Evolutionary conservation across 768 basidiomycete genomes (phyloP).

Genomic region (Phaffia australis): DNA sequence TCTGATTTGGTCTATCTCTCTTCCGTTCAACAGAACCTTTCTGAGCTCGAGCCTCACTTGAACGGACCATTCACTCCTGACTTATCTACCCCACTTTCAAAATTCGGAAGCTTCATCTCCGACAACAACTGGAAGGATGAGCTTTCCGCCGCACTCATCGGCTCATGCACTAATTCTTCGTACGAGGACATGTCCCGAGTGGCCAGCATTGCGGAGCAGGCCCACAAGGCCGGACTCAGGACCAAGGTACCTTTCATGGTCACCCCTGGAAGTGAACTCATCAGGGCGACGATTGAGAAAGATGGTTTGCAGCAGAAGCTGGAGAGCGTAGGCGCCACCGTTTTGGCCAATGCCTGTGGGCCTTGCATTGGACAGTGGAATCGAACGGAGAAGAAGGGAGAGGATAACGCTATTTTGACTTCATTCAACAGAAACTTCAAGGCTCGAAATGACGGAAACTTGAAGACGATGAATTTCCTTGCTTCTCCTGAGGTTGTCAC

Average conservation of each 20-base stretch:
- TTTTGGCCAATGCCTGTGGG: conserved; percentile 95
- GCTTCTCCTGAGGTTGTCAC: conserved; percentile 95
- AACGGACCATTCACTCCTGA: conserved; percentile 99
- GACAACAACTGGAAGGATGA: conserved; percentile 80
- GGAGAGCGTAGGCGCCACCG: conserved; percentile 81
- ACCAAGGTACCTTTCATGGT: conserved; percentile 48
- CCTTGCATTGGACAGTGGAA: conserved; percentile 99
- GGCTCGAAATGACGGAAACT: conserved; percentile 92
- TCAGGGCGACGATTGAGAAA: conserved; percentile 92
- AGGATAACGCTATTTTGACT: conserved; percentile 92
- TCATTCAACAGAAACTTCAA: conserved; percentile 96
- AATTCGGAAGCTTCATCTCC: conserved; percentile 66
- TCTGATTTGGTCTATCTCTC: not conserved
- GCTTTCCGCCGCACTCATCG: conserved; percentile 81
- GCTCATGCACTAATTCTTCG: conserved; percentile 98
- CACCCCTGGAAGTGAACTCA: conserved; percentile 58
- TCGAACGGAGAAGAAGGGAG: conserved; percentile 69
- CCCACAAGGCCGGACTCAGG: conserved; percentile 66
- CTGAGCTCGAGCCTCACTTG: conserved; percentile 77
- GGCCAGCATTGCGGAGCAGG: conserved; percentile 81
- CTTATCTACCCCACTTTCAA: conserved; percentile 81
- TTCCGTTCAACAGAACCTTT: conserved; percentile 54
- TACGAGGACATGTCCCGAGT: conserved; percentile 95
- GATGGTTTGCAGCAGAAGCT: conserved; percentile 73
- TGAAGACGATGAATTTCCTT: conserved; percentile 87